Evolutionary conservation across 1,139 yeast species (phyloP), one percentile per base, ranked within the genome.

Genomic region (Pneumocystis oryctolagi): DNA sequence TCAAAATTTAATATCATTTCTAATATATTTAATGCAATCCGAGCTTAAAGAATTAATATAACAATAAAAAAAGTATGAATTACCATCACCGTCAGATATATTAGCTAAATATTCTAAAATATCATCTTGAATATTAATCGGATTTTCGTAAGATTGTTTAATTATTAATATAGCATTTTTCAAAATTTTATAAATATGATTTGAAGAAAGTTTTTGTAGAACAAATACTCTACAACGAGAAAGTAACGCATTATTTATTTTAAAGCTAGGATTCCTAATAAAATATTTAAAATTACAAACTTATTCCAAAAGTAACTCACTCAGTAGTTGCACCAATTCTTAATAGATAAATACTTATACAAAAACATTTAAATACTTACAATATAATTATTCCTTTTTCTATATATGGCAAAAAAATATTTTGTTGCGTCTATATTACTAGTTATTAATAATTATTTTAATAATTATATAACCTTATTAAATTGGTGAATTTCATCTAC

Each of bases 291-390:
- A 40, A 56, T 58, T 18, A 30, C 16, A 35, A 28, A 35, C 16
- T n/a, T 31, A 60, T 40, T 25, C 28, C 16, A 58, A 62, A 42
- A 37, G 31, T 25, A 25, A 20, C 61, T 64, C n/a, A 67, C 72
- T 92, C 98, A 0, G 98, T 92, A 0, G 98, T 94, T 8, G 98
- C 97, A 0, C 98, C 98, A 63, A 92, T 84, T 57, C 65, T 57
- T 18, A n/a, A 37, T 20, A 47, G 28, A 28, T 39, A 25, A 58
- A 18, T 28, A 31, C 53, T 16, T n/a, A 8, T 18, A 47, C 3
- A 55, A 18, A 18, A 6, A 8, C 16, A 25, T 47, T 8, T 25
- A 47, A 35, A 31, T 3, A 62, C 65, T 59, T 60, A 63, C 57
- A 77, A 68, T 8, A 74, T 72, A 39, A 77, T 73, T 61, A 75